A percentile compares a stretch with the other conserved stretches of the same genome.
These are phyloP conservation scores for Fusarium sororula DNA, from an alignment of 2,329 filamentous ascomycete species.

Conservation along the genomic window DNA sequence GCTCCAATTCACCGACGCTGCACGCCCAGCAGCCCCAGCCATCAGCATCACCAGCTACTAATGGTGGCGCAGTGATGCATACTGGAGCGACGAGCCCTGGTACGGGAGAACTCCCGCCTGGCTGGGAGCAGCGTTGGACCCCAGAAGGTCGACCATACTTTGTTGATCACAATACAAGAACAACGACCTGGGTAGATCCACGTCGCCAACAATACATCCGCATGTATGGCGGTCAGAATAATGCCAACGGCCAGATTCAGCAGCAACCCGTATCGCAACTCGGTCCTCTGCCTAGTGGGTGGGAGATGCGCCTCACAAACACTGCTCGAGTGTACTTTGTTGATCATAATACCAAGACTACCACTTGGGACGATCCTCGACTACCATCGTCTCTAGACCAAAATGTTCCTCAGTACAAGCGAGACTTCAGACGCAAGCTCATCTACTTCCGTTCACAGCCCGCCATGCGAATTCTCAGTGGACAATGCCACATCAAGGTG, in stretches of 20 bases:
- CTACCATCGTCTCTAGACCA: conserved; percentile 96
- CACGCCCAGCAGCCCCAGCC: conserved; percentile 60
- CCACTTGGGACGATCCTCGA: conserved; percentile 97
- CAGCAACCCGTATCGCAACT: conserved; percentile 98
- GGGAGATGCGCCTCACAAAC: conserved; percentile 99
- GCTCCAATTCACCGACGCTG: conserved; percentile 87
- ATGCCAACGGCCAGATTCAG: conserved; percentile 86
- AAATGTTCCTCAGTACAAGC: conserved; percentile 99
- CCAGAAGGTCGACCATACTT: conserved; percentile 96
- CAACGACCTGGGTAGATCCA: conserved; percentile 98
- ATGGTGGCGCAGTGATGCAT: conserved; percentile 85
- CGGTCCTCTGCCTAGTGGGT: conserved; percentile 92
- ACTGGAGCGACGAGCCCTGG: conserved; percentile 93
- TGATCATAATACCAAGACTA: conserved; percentile 99
- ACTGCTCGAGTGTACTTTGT: conserved; percentile 98
- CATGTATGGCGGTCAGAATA: conserved; percentile 93
- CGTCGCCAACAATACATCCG: conserved; percentile 97
- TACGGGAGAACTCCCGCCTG: conserved; percentile 91
- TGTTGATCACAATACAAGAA: conserved; percentile 97
- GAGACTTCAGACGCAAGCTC: conserved; percentile 95
- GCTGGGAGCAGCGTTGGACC: conserved; percentile 96
- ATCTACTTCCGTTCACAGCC: conserved; percentile 99
- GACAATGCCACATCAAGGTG: conserved; percentile 98
- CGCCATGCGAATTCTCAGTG: conserved; percentile 91
- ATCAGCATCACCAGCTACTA: conserved; percentile 47